A percentile compares a stretch with the other conserved stretches of the same genome.
These are phyloP conservation scores for Pythium volutum DNA, from an alignment of 352 stramenopile genomes.

Conservation along the genomic window DNA sequence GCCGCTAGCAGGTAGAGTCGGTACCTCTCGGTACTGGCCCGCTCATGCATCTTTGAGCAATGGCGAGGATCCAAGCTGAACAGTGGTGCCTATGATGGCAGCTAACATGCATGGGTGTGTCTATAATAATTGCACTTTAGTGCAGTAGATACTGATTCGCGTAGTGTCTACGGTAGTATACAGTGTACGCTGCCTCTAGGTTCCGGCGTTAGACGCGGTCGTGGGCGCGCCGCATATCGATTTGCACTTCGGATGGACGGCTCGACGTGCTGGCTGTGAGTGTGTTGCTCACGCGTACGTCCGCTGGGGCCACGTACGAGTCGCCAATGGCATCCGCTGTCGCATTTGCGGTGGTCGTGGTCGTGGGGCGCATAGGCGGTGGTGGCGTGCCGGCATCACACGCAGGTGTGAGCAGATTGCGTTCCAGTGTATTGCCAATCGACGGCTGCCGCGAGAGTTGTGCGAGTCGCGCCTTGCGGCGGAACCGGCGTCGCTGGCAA, in stretches of 20 bases:
- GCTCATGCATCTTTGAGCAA: too few relatives aligned
- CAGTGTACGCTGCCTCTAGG: too few relatives aligned
- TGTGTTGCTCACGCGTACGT: not conserved
- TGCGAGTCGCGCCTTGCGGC: conserved; percentile 36
- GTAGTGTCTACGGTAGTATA: too few relatives aligned
- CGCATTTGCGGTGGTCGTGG: not conserved
- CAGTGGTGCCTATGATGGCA: too few relatives aligned
- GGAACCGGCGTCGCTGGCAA: conserved; percentile 49
- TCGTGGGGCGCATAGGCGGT: not conserved
- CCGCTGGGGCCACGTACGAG: conserved; percentile 1
- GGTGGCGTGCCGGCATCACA: conserved; percentile 22
- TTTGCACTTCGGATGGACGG: conserved; percentile 22
- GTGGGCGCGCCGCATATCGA: conserved; percentile 8
- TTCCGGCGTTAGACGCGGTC: conserved; percentile 8
- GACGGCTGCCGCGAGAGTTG: conserved; percentile 41
- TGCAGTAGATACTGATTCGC: too few relatives aligned
- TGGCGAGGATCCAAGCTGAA: too few relatives aligned
- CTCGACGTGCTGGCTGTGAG: conserved; percentile 13
- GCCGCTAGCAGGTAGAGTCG: too few relatives aligned
- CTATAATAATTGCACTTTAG: too few relatives aligned
- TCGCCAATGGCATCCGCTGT: not conserved
- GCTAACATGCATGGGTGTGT: too few relatives aligned
- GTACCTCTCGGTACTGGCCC: too few relatives aligned
- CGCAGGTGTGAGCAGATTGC: conserved; percentile 39
- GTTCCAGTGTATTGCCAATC: conserved; percentile 28